These are phyloP conservation scores for Fusarium beomiforme DNA, from an alignment of 2,329 filamentous ascomycete genomes.

Conservation along the genomic window DNA sequence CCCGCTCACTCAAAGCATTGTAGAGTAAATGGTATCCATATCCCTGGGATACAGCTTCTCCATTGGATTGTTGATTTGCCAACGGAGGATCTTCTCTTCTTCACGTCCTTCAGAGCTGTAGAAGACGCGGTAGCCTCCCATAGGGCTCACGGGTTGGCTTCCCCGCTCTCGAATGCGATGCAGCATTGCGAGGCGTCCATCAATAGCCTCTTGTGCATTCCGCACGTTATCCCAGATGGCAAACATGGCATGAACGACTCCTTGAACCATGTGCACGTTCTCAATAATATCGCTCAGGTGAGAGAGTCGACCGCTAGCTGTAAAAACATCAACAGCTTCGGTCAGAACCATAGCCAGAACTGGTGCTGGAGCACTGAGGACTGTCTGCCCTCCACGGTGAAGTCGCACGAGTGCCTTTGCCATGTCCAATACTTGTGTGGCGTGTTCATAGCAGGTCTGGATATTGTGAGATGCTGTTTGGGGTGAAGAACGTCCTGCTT, in stretches of 20 bases:
- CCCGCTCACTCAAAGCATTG: slow-evolving; percentile 33
- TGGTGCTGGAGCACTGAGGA: slow-evolving; percentile 62
- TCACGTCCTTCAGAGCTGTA: slow-evolving; percentile 41
- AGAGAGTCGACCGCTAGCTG: slow-evolving; percentile 64
- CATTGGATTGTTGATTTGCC: slow-evolving; percentile 51
- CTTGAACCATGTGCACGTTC: slow-evolving; percentile 62
- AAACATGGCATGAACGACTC: slow-evolving; percentile 65
- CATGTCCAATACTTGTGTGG: slow-evolving; percentile 61
- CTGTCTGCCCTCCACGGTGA: slow-evolving; percentile 45
- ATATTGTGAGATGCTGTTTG: slow-evolving; percentile 57
- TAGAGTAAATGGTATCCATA: slow-evolving; percentile 52
- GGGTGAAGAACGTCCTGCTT: slow-evolving; percentile 49
- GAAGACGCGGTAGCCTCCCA: slow-evolving; percentile 47
- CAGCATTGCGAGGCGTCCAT: slow-evolving; percentile 49
- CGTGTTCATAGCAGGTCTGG: slow-evolving; percentile 60
- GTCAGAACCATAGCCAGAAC: slow-evolving; percentile 71
- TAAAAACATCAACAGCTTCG: slow-evolving; percentile 73
- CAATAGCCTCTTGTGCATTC: slow-evolving; percentile 60
- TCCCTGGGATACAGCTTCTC: slow-evolving; percentile 49
- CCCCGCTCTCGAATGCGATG: slow-evolving; percentile 48
- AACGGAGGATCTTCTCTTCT: slow-evolving; percentile 44
- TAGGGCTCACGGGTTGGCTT: slow-evolving; percentile 40
- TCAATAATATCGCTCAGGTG: slow-evolving; percentile 63
- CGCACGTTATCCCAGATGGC: slow-evolving; percentile 68
- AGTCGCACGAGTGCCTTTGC: slow-evolving; percentile 53